Evolutionary conservation across 164 flowering plant genomes (phyloP).

Genomic region (Aristolochia contorta): DNA sequence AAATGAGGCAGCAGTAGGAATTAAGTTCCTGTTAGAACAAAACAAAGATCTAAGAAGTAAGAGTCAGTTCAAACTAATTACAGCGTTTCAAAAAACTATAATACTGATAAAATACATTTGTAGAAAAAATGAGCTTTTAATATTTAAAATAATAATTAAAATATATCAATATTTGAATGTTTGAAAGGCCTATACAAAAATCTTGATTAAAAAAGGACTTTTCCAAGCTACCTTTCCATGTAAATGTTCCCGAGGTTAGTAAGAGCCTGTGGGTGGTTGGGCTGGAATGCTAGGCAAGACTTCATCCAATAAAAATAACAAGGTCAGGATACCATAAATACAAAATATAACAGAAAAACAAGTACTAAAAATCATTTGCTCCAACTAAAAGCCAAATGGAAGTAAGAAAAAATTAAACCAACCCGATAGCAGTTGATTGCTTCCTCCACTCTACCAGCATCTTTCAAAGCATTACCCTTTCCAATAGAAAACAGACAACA

Average conservation of each 20-base stretch:
- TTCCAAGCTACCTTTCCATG: constrained; percentile 71
- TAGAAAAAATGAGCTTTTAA: no score
- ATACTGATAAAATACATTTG: no score
- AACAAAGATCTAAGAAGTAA: neutral
- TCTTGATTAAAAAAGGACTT: no score
- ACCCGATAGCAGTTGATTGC: constrained; percentile 88
- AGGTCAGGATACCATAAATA: neutral
- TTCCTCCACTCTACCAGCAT: constrained; percentile 87
- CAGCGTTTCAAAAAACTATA: neutral
- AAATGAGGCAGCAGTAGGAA: constrained; percentile 70
- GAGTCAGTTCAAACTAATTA: neutral
- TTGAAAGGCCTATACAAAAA: no score
- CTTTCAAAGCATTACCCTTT: constrained; percentile 95
- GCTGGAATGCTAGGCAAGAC: constrained; percentile 87
- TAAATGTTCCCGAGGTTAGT: constrained; percentile 97
- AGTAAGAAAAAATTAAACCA: constrained; percentile 11
- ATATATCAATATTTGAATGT: no score
- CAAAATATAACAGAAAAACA: neutral
- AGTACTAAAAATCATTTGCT: no score
- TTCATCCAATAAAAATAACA: constrained; percentile 19
- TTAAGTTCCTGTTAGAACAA: constrained; percentile 62
- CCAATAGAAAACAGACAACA: constrained; percentile 2
- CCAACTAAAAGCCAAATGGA: no score
- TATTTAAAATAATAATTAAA: no score
- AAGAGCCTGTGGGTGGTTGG: constrained; percentile 94